Evolutionary conservation across 768 basidiomycete species (phyloP).

Genomic region (Rhizopogon vinicolor): DNA sequence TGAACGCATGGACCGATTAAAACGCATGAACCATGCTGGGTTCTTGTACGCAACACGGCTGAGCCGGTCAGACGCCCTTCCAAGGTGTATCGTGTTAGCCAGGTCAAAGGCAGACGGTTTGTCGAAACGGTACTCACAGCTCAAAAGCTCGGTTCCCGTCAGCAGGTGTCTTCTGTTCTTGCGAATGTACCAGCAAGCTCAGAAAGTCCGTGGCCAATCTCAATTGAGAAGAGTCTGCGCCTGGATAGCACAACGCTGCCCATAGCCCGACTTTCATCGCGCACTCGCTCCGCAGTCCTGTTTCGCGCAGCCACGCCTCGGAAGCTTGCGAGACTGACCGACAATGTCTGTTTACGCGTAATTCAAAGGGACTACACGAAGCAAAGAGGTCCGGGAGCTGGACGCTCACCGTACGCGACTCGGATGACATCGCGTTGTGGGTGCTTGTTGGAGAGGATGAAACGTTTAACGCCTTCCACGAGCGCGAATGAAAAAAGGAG

Average conservation of each 20-base stretch:
- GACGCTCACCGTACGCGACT: conserved; percentile 15
- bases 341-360: conserved; percentile 25
- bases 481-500: background rate
- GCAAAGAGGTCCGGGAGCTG: conserved; percentile 26
- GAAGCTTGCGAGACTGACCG: conserved; percentile 21
- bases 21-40: conserved; percentile 38
- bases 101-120: conserved; percentile 9
- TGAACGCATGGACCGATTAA: conserved; percentile 30
- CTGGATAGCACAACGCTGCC: conserved; percentile 56
- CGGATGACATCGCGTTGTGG: background rate
- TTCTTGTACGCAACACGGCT: conserved; percentile 29
- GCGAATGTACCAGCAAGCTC: conserved; percentile 33
- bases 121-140: conserved; percentile 15
- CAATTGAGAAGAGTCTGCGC: conserved; percentile 52
- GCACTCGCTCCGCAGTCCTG: conserved; percentile 14
- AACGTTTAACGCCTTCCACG: background rate
- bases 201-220: conserved; percentile 47
- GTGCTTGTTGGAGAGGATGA: background rate
- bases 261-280: conserved; percentile 44
- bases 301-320: conserved; percentile 22
- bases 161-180: conserved; percentile 10
- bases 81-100: background rate
- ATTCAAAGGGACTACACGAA: conserved; percentile 18
- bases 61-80: conserved; percentile 37
- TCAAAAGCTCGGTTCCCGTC: conserved; percentile 10